Percentiles rank a stretch among this genome's conserved stretches.
Evolutionary conservation across 2,329 filamentous ascomycete genomes (phyloP).

Genomic region (Colletotrichum chlorophyti): DNA sequence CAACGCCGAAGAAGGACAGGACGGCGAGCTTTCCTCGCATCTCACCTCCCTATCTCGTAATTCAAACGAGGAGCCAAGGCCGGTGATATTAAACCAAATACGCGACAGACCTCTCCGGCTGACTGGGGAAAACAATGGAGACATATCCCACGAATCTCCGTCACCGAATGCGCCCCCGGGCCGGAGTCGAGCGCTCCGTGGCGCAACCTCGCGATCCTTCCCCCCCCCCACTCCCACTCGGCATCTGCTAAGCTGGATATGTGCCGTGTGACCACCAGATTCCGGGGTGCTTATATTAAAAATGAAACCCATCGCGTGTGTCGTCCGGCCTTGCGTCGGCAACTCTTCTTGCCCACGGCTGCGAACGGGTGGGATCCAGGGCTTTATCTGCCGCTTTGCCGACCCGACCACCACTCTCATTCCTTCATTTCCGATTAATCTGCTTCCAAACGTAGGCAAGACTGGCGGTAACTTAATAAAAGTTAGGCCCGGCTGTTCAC

Average conservation of each 20-base stretch:
- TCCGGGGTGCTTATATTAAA: background rate
- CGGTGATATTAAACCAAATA: background rate
- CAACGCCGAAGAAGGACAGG: no score
- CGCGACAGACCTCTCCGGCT: background rate
- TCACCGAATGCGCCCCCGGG: background rate
- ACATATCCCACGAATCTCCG: conserved; percentile 3
- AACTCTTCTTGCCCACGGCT: no score
- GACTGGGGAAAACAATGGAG: background rate
- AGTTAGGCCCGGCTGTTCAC: no score
- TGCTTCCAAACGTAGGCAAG: no score
- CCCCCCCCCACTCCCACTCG: background rate
- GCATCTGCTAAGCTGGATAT: background rate
- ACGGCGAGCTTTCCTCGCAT: no score
- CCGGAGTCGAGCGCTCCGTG: conserved; percentile 6
- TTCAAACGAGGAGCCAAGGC: background rate
- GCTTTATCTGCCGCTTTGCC: background rate
- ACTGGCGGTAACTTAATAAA: no score
- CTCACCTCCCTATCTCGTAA: no score
- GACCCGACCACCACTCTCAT: no score
- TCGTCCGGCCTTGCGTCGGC: background rate
- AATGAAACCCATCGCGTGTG: background rate
- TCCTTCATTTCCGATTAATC: no score
- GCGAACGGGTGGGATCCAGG: background rate
- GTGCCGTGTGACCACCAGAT: background rate
- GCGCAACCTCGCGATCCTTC: background rate